Percentiles rank a stretch among this genome's conserved stretches.
Evolutionary conservation across 192 early-diverging fungal genomes (phyloP).

Genomic region (Lobosporangium transversale): DNA sequence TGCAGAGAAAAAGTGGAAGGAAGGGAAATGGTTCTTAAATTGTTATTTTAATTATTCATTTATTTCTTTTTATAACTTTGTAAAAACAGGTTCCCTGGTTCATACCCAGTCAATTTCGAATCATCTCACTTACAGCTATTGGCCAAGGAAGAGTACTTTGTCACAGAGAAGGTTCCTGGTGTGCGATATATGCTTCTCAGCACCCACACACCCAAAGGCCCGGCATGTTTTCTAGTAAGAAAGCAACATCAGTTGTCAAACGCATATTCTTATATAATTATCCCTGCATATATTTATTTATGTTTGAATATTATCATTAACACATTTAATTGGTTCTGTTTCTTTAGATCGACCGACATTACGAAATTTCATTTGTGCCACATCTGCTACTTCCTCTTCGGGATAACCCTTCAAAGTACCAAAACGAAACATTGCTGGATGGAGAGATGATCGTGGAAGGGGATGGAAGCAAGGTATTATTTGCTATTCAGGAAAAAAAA

Average conservation of each 20-base stretch:
- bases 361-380: conserved; percentile 68
- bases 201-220: conserved; percentile 61
- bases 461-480: conserved; percentile 58
- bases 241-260: neutral
- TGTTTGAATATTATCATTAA: no score
- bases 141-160: conserved; percentile 70
- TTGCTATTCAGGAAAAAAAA: neutral
- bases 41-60: neutral
- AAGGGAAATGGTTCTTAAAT: no score
- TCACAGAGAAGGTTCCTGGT: conserved; percentile 65
- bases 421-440: conserved; percentile 78
- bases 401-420: conserved; percentile 57
- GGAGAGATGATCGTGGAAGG: conserved; percentile 78
- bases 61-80: neutral
- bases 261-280: no score
- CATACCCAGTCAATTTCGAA: conserved; percentile 68
- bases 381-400: conserved; percentile 65
- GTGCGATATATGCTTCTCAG: conserved; percentile 61
- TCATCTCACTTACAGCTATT: conserved; percentile 57
- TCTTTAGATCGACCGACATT: conserved; percentile 79
- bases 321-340: no score
- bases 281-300: no score
- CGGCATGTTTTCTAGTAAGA: conserved; percentile 66
- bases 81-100: conserved; percentile 66
- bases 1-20: no score